A percentile compares a stretch with the other conserved stretches of the same genome.
Evolutionary conservation across 352 stramenopile species (phyloP).

Genomic region (Saprolegnia parasitica): DNA sequence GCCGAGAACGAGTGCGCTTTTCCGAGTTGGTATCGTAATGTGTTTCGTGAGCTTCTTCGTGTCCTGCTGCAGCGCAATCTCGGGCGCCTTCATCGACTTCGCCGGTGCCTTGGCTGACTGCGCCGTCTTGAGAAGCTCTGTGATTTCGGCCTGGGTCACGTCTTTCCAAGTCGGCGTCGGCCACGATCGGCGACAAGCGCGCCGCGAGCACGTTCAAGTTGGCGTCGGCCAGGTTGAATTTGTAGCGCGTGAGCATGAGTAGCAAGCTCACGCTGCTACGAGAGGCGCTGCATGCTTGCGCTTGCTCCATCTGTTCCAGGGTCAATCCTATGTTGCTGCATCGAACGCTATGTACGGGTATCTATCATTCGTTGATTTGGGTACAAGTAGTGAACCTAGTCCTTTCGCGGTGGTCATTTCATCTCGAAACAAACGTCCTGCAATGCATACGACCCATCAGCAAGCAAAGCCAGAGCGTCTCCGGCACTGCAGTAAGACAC

Average conservation of each 20-base stretch:
- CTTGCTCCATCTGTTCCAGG: conserved; percentile 60
- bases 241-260: conserved; percentile 73
- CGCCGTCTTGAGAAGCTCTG: conserved; percentile 75
- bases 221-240: conserved; percentile 67
- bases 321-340: no score
- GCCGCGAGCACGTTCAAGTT: conserved; percentile 53
- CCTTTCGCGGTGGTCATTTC: no score
- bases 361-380: no score
- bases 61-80: conserved; percentile 50
- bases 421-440: no score
- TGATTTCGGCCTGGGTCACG: conserved; percentile 76
- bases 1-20: conserved; percentile 51
- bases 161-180: conserved; percentile 67
- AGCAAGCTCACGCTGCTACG: conserved; percentile 74
- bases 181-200: conserved; percentile 64
- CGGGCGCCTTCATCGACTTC: conserved; percentile 35
- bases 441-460: no score
- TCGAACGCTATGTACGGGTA: no score
- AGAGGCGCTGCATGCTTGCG: conserved; percentile 59
- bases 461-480: no score
- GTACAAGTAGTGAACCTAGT: no score
- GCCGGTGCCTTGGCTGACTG: conserved; percentile 42
- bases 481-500: no score
- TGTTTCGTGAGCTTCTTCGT: conserved; percentile 88
- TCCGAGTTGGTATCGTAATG: conserved; percentile 83